phyloP scores from a whole-genome alignment of 495 filamentous ascomycete genomes.

The Lophium mytilinum region DNA sequence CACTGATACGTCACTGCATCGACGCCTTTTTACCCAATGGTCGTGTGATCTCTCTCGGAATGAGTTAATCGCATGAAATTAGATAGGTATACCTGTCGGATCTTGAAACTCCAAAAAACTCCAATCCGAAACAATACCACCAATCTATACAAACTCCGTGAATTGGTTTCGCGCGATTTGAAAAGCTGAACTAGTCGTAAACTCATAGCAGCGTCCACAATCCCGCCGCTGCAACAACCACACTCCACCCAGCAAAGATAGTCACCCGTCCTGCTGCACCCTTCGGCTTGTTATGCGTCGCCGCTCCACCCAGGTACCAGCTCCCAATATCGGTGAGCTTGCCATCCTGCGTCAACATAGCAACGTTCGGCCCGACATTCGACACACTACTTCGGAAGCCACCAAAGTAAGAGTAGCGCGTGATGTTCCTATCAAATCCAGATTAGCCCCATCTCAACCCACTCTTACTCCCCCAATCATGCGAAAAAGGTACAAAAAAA shows the following conservation, averaged over 20 bases:
- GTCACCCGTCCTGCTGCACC: not conserved
- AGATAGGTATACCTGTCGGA: too few species aligned
- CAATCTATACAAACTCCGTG: too few species aligned
- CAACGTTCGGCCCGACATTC: slow-evolving; percentile 61
- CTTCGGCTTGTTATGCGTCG: slow-evolving; percentile 40
- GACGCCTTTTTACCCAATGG: too few species aligned
- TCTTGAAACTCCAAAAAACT: too few species aligned
- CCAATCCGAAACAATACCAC: too few species aligned
- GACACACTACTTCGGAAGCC: slow-evolving; percentile 56
- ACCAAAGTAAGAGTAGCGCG: slow-evolving; percentile 65
- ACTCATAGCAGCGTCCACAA: not conserved
- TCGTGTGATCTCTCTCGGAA: too few species aligned
- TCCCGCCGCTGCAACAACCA: not conserved
- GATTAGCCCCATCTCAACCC: not conserved
- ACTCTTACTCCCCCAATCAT: not conserved
- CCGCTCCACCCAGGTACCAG: slow-evolving; percentile 58
- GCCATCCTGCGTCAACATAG: slow-evolving; percentile 55
- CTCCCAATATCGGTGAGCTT: slow-evolving; percentile 62
- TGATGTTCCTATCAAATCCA: slow-evolving; percentile 37
- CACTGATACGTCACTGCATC: too few species aligned
- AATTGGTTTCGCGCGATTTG: too few species aligned
- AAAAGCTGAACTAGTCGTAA: too few species aligned
- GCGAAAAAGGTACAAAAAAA: not conserved
- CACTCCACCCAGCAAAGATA: slow-evolving; percentile 1
- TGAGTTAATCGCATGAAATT: too few species aligned